Evolutionary conservation across 305 asterid genomes (phyloP), one percentile per base, ranked within the genome.

Genomic region (Fraxinus albicans): DNA sequence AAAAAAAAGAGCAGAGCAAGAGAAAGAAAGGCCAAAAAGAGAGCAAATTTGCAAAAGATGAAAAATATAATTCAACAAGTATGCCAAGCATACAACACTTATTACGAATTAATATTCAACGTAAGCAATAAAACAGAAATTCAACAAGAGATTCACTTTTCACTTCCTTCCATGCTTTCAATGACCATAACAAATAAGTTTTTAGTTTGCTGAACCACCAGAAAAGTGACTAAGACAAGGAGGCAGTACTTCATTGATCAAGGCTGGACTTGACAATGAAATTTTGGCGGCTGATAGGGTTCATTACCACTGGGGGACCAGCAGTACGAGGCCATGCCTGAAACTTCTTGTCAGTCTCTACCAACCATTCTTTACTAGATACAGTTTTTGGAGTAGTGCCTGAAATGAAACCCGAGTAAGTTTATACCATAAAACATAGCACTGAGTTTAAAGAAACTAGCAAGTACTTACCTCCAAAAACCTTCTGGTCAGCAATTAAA

Each of bases 251-350:
- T 80, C 76, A 89, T 77, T 86, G 79, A 65, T 94, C 97, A 86
- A 88, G 79, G 35, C 86, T 89, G 82, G 93, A 83, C 86, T 95
- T 96, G 85, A 95, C 98, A 33, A 92, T 91, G 92, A 91, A 96
- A 80, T 90, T 90, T 81, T 90, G 93, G 84, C 93, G 93, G 88
- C 94, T 92, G 87, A 96, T 91, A 85, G 98, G 98, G 89, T 96
- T 96, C 97, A 96, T 94, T 85, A 94, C 98, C 79, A 96, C 98
- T 0, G 99, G 99, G 15, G 98, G 98, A 34, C 99, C 99, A 19
- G 99, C 98, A 82, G 91, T 86, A 17, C 93, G 91, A 80, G 93
- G 93, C 93, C 91, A 90, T 74, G 93, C 91, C 86, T 88, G 91
- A 69, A 88, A 90, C 85, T 88, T 86, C 55, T 87, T 90, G 84